phyloP scores from a whole-genome alignment of 176 grass and related monocot genomes.

The Carex kokanica region DNA sequence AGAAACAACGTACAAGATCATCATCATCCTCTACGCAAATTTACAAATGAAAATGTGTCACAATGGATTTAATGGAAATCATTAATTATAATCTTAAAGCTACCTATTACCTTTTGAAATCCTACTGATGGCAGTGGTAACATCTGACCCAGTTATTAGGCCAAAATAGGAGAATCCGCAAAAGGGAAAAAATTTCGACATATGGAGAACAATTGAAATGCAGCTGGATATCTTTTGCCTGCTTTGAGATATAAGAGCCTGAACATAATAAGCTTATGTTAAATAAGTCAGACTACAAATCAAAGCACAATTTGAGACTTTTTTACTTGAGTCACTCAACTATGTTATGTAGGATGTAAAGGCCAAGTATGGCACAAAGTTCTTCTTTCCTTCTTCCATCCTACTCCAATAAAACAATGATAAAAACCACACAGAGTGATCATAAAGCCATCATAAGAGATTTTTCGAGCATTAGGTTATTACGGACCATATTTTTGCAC shows the following conservation, averaged over 20 bases:
- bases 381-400: conserved; percentile 48
- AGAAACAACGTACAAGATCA: conserved; percentile 44
- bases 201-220: conserved; percentile 54
- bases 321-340: conserved; percentile 42
- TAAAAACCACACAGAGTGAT: conserved; percentile 27
- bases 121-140: conserved; percentile 40
- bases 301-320: not conserved
- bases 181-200: conserved; percentile 52
- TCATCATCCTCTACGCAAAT: conserved; percentile 55
- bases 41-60: conserved; percentile 35
- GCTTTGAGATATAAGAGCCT: conserved; percentile 68
- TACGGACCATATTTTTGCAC: conserved; percentile 68
- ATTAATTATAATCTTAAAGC: conserved; percentile 19
- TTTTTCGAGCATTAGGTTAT: not conserved
- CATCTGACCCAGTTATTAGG: conserved; percentile 66
- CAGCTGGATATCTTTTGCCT: conserved; percentile 37
- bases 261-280: conserved; percentile 27
- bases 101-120: conserved; percentile 76
- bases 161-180: conserved; percentile 65
- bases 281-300: conserved; percentile 14
- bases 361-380: conserved; percentile 63
- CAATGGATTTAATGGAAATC: conserved; percentile 4
- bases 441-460: conserved; percentile 13
- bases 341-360: conserved; percentile 84
- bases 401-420: conserved; percentile 35